Conservation (phyloP, 441 rosid species). For the Isatis lusitanica region DNA sequence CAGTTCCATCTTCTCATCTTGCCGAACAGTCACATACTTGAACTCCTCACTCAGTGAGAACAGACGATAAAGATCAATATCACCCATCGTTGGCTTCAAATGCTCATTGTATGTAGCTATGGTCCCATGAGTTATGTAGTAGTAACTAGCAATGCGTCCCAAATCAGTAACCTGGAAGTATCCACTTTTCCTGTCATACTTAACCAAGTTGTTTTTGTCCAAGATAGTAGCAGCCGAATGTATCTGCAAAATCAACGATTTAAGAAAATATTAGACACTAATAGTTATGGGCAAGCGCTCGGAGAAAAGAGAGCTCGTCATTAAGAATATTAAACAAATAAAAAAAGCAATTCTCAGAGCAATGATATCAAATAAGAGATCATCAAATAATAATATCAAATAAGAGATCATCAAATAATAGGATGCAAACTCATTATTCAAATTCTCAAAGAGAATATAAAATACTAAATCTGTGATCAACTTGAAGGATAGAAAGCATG, state of each 20-base stretch:
- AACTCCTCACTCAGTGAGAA: conserved; percentile 92
- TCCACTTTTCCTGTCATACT: conserved; percentile 91
- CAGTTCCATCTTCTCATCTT: conserved; percentile 98
- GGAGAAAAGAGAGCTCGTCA: conserved; percentile 1
- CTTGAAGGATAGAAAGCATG: conserved; percentile 11
- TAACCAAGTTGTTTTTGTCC: conserved; percentile 88
- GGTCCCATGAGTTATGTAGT: conserved; percentile 89
- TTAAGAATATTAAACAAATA: background rate
- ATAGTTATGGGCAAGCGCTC: background rate
- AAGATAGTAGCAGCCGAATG: conserved; percentile 85
- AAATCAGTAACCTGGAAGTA: conserved; percentile 92
- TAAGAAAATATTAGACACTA: conserved; percentile 16
- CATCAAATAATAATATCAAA: background rate
- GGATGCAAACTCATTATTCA: conserved; percentile 15
- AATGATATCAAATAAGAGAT: background rate
- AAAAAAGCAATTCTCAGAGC: background rate
- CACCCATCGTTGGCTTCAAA: conserved; percentile 95
- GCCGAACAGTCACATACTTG: conserved; percentile 90
- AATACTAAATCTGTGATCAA: conserved; percentile 9
- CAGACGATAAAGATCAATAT: conserved; percentile 82
- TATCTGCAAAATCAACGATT: conserved; percentile 50
- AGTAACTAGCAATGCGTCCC: conserved; percentile 97
- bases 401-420: background rate
- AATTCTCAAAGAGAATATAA: conserved; percentile 1
- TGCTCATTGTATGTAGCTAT: conserved; percentile 89